Evolutionary conservation across 2,329 filamentous ascomycete species (phyloP), one percentile per base, ranked within the genome.

Genomic region (Claviceps monticola): DNA sequence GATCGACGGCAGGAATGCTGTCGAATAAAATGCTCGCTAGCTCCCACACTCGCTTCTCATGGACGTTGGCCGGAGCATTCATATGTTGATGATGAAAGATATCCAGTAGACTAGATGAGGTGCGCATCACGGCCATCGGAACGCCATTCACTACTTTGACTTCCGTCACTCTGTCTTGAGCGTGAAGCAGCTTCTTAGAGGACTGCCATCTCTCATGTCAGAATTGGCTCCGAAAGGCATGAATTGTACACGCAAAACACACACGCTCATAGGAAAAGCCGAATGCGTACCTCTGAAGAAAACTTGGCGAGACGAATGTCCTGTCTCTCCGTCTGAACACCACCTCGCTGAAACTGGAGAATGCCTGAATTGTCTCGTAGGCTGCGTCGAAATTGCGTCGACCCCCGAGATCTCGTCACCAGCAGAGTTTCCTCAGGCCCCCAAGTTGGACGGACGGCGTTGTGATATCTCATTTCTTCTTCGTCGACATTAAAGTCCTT

Each of bases 1-100:
- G 53, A 2, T 71, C 67, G 34, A 75, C 62, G 16, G 70, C 48
- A 2, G 55, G 70, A 11, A 80, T 56, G n/a, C 82, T 74, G 57
- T 95, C 89, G 61, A 95, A 98, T 3, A 98, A 75, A 39, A 96
- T 83, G 53, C 86, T 86, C 1, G 88, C 84, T 38, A 98, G 74
- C 55, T 88, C 79, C 93, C 94, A 98, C 1, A 93, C 81, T 14
- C 81, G 74, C 60, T 82, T 80, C 66, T 94, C 88, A 53, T 88
- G 79, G 19, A 71, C 66, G 51, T 67, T 72, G 21, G 72, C 73
- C 16, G 71, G 68, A 56, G 71, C 66, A 19, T 64, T 68, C 58
- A 65, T 61, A 41, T 68, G 68, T 46, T 68, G 68, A 42, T 66
- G 66, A 54, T 68, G 72, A 56, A 69, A 74, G 17, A 71, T 55